A percentile compares a stretch with the other conserved stretches of the same genome.
These are phyloP conservation scores for Plasmodium gaboni DNA, from an alignment of 169 alveolate species.

Conservation along the genomic window DNA sequence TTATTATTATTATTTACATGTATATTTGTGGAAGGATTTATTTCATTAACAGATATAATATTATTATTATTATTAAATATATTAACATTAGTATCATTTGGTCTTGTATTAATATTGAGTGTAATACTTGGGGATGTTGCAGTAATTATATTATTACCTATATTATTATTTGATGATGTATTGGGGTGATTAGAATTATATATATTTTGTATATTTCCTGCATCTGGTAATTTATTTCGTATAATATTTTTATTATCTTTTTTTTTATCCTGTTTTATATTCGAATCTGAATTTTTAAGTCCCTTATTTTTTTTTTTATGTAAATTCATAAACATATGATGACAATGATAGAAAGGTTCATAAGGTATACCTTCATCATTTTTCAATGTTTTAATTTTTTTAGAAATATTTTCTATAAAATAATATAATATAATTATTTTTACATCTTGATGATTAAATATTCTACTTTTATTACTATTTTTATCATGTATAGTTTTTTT, in stretches of 20 bases:
- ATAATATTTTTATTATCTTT: constrained; percentile 15
- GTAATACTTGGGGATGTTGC: not conserved
- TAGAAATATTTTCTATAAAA: constrained; percentile 70
- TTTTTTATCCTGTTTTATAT: not conserved
- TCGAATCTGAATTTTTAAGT: constrained; percentile 13
- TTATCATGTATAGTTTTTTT: constrained; percentile 76
- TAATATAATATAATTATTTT: constrained; percentile 72
- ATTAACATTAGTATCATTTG: not conserved
- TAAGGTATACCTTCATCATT: constrained; percentile 59
- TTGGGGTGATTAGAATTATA: not conserved
- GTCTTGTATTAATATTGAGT: not conserved
- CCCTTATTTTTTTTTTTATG: constrained; percentile 63
- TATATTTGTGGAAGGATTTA: not conserved
- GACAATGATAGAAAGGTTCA: constrained; percentile 68
- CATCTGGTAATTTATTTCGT: constrained; percentile 8
- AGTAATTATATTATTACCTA: not conserved
- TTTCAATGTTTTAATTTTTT: constrained; percentile 69
- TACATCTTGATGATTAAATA: constrained; percentile 75
- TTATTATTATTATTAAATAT: not conserved
- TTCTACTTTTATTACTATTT: constrained; percentile 75
- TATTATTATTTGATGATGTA: constrained; percentile 1
- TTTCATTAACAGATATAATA: not conserved
- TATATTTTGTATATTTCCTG: not conserved
- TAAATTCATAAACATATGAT: constrained; percentile 62
- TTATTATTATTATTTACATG: not conserved